Evolutionary conservation across 2,329 filamentous ascomycete species (phyloP).

Genomic region (Xylaria polymorpha): DNA sequence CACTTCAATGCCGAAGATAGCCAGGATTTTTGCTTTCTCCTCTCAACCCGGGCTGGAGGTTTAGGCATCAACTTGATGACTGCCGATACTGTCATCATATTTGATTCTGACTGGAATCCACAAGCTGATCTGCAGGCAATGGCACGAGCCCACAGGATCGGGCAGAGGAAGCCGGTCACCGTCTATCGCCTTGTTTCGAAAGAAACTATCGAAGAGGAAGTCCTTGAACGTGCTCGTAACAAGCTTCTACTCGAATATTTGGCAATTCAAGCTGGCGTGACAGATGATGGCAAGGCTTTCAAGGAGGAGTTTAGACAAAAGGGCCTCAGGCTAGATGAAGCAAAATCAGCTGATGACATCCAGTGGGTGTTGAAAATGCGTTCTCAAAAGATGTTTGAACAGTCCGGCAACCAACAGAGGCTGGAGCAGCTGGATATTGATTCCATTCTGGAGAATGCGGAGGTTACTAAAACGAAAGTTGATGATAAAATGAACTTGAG

Average conservation of each 20-base stretch:
- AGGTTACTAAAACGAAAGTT: conserved; percentile 96
- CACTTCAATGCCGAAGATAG: conserved; percentile 98
- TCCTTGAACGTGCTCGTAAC: conserved; percentile 94
- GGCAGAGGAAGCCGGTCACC: conserved; percentile 94
- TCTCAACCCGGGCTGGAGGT: conserved; percentile 95
- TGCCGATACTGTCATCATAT: conserved; percentile 96
- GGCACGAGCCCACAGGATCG: conserved; percentile 97
- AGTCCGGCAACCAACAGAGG: conserved; percentile 95
- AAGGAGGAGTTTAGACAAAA: conserved; percentile 82
- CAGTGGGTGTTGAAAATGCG: conserved; percentile 96
- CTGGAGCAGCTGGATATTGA: conserved; percentile 98
- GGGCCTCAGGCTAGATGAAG: conserved; percentile 78
- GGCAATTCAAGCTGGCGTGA: conserved; percentile 96
- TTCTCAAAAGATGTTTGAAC: conserved; percentile 99
- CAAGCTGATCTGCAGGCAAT: conserved; percentile 98
- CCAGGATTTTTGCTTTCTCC: conserved; percentile 93
- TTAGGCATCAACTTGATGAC: conserved; percentile 99
- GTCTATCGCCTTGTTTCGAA: conserved; percentile 97
- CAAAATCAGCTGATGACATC: conserved; percentile 92
- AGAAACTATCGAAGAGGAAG: conserved; percentile 97
- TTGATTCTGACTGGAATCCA: conserved; percentile 99
- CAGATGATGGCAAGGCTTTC: conserved; percentile 88
- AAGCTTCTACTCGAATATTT: conserved; percentile 98
- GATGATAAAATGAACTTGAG: conserved; percentile 91
- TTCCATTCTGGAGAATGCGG: conserved; percentile 94